phyloP scores from a whole-genome alignment of 192 early-diverging fungal genomes.

The Backusella australiensis region DNA sequence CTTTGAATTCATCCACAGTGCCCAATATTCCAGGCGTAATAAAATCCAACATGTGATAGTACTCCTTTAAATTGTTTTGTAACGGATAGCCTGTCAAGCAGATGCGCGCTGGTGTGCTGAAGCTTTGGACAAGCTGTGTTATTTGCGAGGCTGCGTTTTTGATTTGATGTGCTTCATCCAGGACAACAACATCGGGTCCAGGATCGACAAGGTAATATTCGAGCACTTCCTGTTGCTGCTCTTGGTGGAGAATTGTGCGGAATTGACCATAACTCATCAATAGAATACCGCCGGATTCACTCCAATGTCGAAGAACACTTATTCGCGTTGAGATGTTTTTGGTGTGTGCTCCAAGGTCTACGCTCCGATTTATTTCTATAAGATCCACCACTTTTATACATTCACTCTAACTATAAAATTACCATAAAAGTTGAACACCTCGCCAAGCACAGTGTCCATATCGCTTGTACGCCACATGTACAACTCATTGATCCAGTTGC shows the following conservation, averaged over 20 bases:
- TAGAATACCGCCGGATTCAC: slow-evolving; percentile 61
- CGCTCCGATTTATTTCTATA: neutral
- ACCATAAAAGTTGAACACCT: slow-evolving; percentile 47
- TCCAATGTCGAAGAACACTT: slow-evolving; percentile 50
- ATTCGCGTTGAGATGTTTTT: slow-evolving; percentile 17
- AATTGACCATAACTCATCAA: slow-evolving; percentile 66
- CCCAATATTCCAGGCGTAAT: slow-evolving; percentile 64
- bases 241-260: slow-evolving; percentile 35
- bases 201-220: slow-evolving; percentile 48
- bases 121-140: slow-evolving; percentile 16
- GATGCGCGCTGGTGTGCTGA: slow-evolving; percentile 61
- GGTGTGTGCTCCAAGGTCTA: neutral
- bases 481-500: slow-evolving; percentile 78
- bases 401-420: neutral
- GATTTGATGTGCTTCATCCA: slow-evolving; percentile 84
- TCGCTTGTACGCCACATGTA: slow-evolving; percentile 56
- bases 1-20: slow-evolving; percentile 48
- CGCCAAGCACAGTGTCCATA: slow-evolving; percentile 30
- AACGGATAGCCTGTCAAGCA: slow-evolving; percentile 83
- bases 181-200: slow-evolving; percentile 70
- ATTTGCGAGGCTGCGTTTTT: slow-evolving; percentile 43
- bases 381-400: neutral
- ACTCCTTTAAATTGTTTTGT: slow-evolving; percentile 82
- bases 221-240: slow-evolving; percentile 6
- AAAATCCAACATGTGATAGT: slow-evolving; percentile 80